Conservation (phyloP, 1,139 yeast species). For the Blastobotrys buckinghamii region DNA sequence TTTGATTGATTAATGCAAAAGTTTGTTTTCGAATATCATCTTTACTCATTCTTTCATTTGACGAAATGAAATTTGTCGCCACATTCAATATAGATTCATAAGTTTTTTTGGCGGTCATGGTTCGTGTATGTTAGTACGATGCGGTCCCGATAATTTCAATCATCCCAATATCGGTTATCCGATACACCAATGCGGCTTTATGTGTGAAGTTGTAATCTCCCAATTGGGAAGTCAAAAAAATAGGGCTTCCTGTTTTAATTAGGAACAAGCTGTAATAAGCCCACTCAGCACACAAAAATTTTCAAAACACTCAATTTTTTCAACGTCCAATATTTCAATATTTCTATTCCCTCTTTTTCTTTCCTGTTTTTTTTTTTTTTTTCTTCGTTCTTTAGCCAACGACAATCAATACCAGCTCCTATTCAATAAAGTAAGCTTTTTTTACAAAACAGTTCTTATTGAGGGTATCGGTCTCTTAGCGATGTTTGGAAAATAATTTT, state of each 20-base stretch:
- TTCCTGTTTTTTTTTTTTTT: not conserved
- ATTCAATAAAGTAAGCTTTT: conserved; percentile 11
- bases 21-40: conserved; percentile 1
- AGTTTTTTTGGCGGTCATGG: too few relatives aligned
- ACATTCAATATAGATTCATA: not conserved
- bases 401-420: conserved; percentile 2
- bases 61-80: not conserved
- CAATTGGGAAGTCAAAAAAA: not conserved
- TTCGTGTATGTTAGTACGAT: too few relatives aligned
- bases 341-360: not conserved
- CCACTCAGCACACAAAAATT: not conserved
- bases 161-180: too few relatives aligned
- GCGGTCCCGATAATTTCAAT: too few relatives aligned
- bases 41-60: not conserved
- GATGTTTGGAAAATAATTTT: conserved; percentile 13
- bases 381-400: not conserved
- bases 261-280: too few relatives aligned
- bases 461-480: conserved; percentile 25
- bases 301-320: not conserved
- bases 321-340: not conserved
- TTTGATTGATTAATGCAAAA: conserved; percentile 2
- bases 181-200: too few relatives aligned
- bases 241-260: too few relatives aligned
- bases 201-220: too few relatives aligned
- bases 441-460: not conserved